These are phyloP conservation scores for Ceratobasidium sp. DNA, from an alignment of 1,284 basidiomycete species.

Conservation along the genomic window DNA sequence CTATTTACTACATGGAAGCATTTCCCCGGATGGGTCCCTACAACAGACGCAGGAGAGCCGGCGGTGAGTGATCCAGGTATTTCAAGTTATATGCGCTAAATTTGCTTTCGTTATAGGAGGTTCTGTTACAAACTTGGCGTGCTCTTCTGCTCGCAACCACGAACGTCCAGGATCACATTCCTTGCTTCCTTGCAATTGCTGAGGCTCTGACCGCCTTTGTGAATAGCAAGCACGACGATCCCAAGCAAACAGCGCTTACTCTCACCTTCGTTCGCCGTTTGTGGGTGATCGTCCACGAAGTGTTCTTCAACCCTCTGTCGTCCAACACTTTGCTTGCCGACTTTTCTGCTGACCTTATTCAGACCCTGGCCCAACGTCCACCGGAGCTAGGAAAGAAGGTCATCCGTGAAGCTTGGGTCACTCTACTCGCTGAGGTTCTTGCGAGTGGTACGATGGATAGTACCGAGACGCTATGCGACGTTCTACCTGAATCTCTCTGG, in stretches of 20 bases:
- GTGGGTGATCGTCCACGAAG: slow-evolving; percentile 29
- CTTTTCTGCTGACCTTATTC: slow-evolving; percentile 37
- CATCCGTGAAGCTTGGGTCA: slow-evolving; percentile 26
- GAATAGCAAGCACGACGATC: slow-evolving; percentile 24
- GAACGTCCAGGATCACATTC: slow-evolving; percentile 26
- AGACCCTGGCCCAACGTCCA: slow-evolving; percentile 34
- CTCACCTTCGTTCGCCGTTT: slow-evolving; percentile 33
- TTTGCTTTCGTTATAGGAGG: not conserved
- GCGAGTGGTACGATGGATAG: slow-evolving; percentile 38
- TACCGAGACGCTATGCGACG: slow-evolving; percentile 31
- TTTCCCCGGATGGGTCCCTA: slow-evolving; percentile 25
- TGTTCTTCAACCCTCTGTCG: slow-evolving; percentile 36
- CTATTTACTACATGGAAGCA: slow-evolving; percentile 30
- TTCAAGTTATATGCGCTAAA: slow-evolving; percentile 6
- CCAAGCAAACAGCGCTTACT: slow-evolving; percentile 8
- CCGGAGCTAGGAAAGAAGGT: slow-evolving; percentile 29
- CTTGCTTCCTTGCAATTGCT: slow-evolving; percentile 31
- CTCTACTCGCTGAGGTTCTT: slow-evolving; percentile 29
- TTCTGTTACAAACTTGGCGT: slow-evolving; percentile 26
- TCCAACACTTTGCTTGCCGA: slow-evolving; percentile 32
- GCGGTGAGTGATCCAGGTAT: not conserved
- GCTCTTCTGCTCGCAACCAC: slow-evolving; percentile 27
- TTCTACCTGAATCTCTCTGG: slow-evolving; percentile 28
- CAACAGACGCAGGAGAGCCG: slow-evolving; percentile 21
- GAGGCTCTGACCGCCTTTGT: slow-evolving; percentile 29